Percentiles rank a stretch among this genome's conserved stretches.
phyloP scores from a whole-genome alignment of 192 early-diverging fungal genomes.

The Martensiomyces pterosporus region DNA sequence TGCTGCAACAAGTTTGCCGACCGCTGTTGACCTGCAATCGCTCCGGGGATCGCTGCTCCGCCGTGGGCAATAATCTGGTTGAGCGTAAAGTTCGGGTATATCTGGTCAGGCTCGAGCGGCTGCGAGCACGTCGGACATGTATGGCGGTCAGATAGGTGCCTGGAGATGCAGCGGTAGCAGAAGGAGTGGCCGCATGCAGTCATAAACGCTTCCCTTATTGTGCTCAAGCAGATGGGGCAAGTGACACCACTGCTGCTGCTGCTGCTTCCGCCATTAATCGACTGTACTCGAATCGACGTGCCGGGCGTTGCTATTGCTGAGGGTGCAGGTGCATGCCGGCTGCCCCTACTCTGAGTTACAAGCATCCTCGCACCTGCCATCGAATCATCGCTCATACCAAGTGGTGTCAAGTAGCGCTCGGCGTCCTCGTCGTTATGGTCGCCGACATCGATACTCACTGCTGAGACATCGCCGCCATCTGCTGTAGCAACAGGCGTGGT shows the following conservation, averaged over 20 bases:
- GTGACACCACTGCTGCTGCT: neutral
- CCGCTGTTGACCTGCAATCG: constrained; percentile 13
- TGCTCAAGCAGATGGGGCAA: constrained; percentile 72
- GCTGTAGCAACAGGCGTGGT: neutral
- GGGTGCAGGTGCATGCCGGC: neutral
- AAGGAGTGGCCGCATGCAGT: constrained; percentile 83
- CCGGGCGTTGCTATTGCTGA: neutral
- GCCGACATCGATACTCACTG: neutral
- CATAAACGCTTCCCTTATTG: constrained; percentile 71
- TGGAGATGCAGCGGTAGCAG: constrained; percentile 73
- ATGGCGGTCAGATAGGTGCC: constrained; percentile 56
- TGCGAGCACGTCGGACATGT: constrained; percentile 70
- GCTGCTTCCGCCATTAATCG: neutral
- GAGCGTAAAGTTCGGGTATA: constrained; percentile 77
- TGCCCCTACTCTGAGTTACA: constrained; percentile 1
- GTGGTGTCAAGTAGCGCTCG: constrained; percentile 13
- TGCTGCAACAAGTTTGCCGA: constrained; percentile 22
- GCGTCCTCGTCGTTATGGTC: constrained; percentile 3
- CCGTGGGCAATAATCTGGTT: constrained; percentile 35
- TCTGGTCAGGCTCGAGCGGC: constrained; percentile 58
- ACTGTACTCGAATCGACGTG: no score
- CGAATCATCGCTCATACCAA: constrained; percentile 15
- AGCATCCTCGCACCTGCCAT: constrained; percentile 1
- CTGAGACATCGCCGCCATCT: no score
- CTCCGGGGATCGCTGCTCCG: neutral